phyloP scores from a whole-genome alignment of 805 yeast genomes.

The Monosporozyma aquatica region DNA sequence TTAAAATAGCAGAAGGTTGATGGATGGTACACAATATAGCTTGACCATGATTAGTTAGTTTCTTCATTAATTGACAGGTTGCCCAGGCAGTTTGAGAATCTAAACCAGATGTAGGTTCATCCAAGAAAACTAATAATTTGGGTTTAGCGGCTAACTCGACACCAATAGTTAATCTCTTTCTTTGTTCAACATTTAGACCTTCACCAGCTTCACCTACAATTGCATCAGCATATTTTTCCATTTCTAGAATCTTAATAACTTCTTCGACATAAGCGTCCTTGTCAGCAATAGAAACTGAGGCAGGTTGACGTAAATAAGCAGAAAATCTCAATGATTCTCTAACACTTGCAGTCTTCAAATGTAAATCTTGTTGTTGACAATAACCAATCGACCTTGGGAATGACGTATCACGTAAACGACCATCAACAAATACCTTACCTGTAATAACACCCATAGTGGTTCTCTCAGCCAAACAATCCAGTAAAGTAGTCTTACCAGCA shows the following conservation, averaged over 20 bases:
- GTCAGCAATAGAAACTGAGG: constrained; percentile 40
- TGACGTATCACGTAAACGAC: constrained; percentile 48
- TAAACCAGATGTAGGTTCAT: constrained; percentile 62
- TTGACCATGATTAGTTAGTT: constrained; percentile 51
- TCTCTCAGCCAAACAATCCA: constrained; percentile 63
- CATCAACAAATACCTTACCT: constrained; percentile 59
- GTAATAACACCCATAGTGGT: constrained; percentile 62
- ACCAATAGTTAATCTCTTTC: constrained; percentile 56
- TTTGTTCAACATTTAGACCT: constrained; percentile 55
- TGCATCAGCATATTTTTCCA: constrained; percentile 60
- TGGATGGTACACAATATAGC: constrained; percentile 70
- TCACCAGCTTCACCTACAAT: constrained; percentile 68
- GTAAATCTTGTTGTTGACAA: constrained; percentile 72
- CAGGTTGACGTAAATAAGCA: constrained; percentile 61
- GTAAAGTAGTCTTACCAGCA: constrained; percentile 71
- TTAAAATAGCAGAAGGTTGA: constrained; percentile 74
- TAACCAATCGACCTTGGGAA: constrained; percentile 60
- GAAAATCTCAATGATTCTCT: constrained; percentile 63
- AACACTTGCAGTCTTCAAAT: constrained; percentile 55
- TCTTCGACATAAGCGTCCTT: constrained; percentile 60
- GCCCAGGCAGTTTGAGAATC: constrained; percentile 66
- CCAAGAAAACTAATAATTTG: constrained; percentile 47
- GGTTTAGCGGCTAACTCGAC: constrained; percentile 63
- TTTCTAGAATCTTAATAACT: constrained; percentile 52
- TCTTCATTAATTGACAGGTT: constrained; percentile 50